Conservation (phyloP, 1,139 yeast species). For the Debaryomyces udenii region DNA sequence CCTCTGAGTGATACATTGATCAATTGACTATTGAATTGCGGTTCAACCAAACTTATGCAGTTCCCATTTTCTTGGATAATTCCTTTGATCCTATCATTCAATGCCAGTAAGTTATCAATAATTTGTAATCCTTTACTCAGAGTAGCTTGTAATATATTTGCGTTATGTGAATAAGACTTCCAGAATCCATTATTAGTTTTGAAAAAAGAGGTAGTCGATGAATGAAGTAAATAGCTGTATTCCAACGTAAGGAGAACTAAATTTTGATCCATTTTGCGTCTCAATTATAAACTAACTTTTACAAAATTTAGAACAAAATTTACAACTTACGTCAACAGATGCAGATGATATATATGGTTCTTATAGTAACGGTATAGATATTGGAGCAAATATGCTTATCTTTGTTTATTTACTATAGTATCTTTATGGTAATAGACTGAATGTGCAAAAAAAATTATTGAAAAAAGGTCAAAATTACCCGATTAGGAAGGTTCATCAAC, state of each 20-base stretch:
- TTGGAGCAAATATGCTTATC: constrained; percentile 4
- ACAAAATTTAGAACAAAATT: background rate
- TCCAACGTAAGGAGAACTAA: constrained; percentile 35
- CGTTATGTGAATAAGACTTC: constrained; percentile 22
- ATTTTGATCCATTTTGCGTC: constrained; percentile 18
- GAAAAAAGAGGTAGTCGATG: constrained; percentile 27
- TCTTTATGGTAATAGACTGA: constrained; percentile 7
- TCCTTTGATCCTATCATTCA: constrained; percentile 17
- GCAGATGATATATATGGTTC: constrained; percentile 1
- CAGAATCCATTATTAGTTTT: constrained; percentile 41
- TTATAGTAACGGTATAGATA: background rate
- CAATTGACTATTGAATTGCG: constrained; percentile 31
- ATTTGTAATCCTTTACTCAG: constrained; percentile 18
- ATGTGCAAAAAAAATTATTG: constrained; percentile 2
- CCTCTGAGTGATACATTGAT: constrained; percentile 41
- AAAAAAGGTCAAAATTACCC: constrained; percentile 3
- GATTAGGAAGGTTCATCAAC: constrained; percentile 6
- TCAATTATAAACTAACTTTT: no score
- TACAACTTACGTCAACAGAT: background rate
- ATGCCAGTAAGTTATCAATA: constrained; percentile 33
- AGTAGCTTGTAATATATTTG: constrained; percentile 16
- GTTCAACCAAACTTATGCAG: constrained; percentile 30
- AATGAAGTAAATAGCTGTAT: constrained; percentile 39
- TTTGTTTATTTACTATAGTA: constrained; percentile 8
- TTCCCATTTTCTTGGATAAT: constrained; percentile 27